A percentile compares a stretch with the other conserved stretches of the same genome.
Conservation (phyloP, 2,329 filamentous ascomycete genomes). For the Penicillium digitatum region DNA sequence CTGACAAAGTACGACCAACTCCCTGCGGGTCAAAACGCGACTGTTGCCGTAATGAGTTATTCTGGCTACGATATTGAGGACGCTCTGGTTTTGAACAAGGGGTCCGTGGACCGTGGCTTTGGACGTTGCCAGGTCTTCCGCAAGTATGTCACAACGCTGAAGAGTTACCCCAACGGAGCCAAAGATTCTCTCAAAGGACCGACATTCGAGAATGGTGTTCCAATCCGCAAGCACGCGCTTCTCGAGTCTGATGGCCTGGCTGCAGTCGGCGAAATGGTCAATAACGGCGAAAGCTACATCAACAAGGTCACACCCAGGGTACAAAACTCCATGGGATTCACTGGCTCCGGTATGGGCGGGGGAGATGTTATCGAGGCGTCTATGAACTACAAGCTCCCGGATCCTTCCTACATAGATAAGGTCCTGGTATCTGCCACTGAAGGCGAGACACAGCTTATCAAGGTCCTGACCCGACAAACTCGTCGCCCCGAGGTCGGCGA, state of each 20-base stretch:
- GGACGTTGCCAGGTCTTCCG: slow-evolving; percentile 97
- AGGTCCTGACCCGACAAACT: slow-evolving; percentile 94
- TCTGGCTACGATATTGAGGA: slow-evolving; percentile 99
- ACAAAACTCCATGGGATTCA: slow-evolving; percentile 65
- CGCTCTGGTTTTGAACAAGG: slow-evolving; percentile 93
- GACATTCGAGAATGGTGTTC: slow-evolving; percentile 59
- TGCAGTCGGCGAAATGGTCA: slow-evolving; percentile 75
- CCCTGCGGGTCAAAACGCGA: slow-evolving; percentile 93
- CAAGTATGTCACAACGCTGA: slow-evolving; percentile 82
- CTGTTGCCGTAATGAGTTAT: slow-evolving; percentile 98
- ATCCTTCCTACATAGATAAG: slow-evolving; percentile 90
- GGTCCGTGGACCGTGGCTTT: slow-evolving; percentile 89
- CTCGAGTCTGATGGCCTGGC: slow-evolving; percentile 86
- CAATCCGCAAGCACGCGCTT: slow-evolving; percentile 65
- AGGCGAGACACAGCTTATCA: slow-evolving; percentile 79
- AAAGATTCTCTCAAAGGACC: slow-evolving; percentile 58
- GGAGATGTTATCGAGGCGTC: slow-evolving; percentile 34
- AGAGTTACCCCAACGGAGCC: slow-evolving; percentile 81
- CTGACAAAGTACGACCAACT: slow-evolving; percentile 96
- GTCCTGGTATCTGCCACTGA: slow-evolving; percentile 91
- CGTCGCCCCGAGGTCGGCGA: slow-evolving; percentile 91
- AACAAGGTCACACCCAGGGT: slow-evolving; percentile 85
- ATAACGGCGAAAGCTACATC: slow-evolving; percentile 77
- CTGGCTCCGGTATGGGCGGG: slow-evolving; percentile 54
- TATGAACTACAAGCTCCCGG: slow-evolving; percentile 72